Evolutionary conservation across 768 basidiomycete species (phyloP).

Genomic region (Paxillus rubicundulus): DNA sequence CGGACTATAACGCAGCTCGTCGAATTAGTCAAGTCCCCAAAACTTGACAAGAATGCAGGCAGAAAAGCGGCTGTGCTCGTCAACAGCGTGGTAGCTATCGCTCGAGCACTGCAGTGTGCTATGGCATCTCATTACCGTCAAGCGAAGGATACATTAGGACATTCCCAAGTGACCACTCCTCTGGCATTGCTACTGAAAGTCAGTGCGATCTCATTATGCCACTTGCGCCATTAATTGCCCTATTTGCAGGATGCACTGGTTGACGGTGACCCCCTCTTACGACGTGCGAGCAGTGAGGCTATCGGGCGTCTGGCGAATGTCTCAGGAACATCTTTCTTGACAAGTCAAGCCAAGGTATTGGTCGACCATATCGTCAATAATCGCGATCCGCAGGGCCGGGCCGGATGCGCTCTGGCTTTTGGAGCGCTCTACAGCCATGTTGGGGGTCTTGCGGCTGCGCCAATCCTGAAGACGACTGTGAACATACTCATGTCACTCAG

Average conservation of each 20-base stretch:
- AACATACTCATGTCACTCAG: constrained; percentile 93
- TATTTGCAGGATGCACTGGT: constrained; percentile 65
- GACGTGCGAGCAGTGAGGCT: constrained; percentile 80
- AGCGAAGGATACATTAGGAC: constrained; percentile 65
- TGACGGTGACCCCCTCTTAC: constrained; percentile 74
- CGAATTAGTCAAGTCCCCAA: constrained; percentile 67
- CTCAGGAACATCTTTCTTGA: constrained; percentile 80
- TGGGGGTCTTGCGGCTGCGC: constrained; percentile 92
- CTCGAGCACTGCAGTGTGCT: constrained; percentile 62
- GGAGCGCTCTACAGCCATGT: constrained; percentile 90
- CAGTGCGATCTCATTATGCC: constrained; percentile 12
- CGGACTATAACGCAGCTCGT: constrained; percentile 57
- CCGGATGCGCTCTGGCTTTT: constrained; percentile 91
- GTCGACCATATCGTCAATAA: constrained; percentile 95
- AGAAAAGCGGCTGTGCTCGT: constrained; percentile 80
- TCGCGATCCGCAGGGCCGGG: constrained; percentile 86
- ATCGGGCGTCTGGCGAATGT: constrained; percentile 85
- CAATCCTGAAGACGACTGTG: constrained; percentile 91
- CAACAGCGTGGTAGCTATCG: constrained; percentile 75
- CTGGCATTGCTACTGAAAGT: constrained; percentile 80
- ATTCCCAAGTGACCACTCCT: constrained; percentile 54
- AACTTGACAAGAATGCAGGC: constrained; percentile 84
- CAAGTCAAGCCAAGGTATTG: constrained; percentile 81
- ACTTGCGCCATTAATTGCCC: constrained; percentile 8
- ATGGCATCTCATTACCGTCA: constrained; percentile 53